Base-by-base conservation (phyloP, 805 yeast genomes). In the Ogataea corticis region DNA sequence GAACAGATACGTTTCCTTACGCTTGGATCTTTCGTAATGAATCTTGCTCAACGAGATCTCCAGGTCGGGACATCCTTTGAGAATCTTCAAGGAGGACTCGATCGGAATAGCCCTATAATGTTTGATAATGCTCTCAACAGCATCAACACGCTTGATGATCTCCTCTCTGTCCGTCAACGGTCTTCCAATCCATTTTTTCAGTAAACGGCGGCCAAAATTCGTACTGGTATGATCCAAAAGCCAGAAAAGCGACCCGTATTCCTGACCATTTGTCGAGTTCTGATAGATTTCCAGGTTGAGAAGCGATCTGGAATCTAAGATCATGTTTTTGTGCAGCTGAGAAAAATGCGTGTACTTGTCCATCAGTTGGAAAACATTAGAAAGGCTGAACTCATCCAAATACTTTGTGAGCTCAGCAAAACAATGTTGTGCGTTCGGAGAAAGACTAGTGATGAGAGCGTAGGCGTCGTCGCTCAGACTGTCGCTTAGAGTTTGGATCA, bases 211-310 rank as follows among this genome's bases (percentile, higher is more conserved):
- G 0, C 99, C 99, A 63, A 84, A 85, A 23, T 75, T 71, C 0
- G 98, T 87, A 28, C 79, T 67, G 0, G 98, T 87, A 52, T 85
- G 90, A 60, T 92, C 86, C 48, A 94, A 55, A 2, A 88, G 69
- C 90, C 95, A 87, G 13, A 87, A 61, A 12, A 92, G 66, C 0
- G 96, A 80, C 0, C 97, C 98, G 27, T 72, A 66, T 7, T 69
- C 70, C 4, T 72, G 67, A 11, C 67, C 61, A 50, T 81, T 81
- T 0, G 94, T 80, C 3, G 73, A 66, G 55, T 87, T 87, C 16
- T 70, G 68, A 56, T 87, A 88, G 1, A 94, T 76, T 57, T 94
- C 97, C 16, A 94, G 67, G 34, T 86, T 81, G 27, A 75, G 73
- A 4, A 94, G 54, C 0, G 96, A 82, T 55, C 77, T 81, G 1